A percentile compares a stretch with the other conserved stretches of the same genome.
Conservation (phyloP, 2,329 filamentous ascomycete species). For the Fusarium sp. region DNA sequence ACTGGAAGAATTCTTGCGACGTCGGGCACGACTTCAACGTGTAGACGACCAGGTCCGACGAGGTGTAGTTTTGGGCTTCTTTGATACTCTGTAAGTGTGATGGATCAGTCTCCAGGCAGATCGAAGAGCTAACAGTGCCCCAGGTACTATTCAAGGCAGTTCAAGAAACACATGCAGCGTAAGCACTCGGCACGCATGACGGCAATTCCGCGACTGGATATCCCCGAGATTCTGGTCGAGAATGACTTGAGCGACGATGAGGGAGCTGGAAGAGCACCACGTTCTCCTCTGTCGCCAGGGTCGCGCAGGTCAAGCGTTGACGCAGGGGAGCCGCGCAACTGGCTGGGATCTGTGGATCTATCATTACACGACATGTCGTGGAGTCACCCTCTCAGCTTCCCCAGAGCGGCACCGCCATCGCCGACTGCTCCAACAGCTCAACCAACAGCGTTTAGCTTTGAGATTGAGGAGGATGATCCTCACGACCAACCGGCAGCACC, state of each 20-base stretch:
- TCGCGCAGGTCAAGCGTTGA: slow-evolving; percentile 42
- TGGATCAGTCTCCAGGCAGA: no score
- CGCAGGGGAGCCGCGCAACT: slow-evolving; percentile 54
- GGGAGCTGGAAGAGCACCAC: slow-evolving; percentile 30
- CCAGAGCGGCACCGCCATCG: slow-evolving; percentile 59
- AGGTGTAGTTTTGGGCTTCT: slow-evolving; percentile 92
- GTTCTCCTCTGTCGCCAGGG: slow-evolving; percentile 35
- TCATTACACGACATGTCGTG: slow-evolving; percentile 48
- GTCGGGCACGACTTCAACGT: slow-evolving; percentile 88
- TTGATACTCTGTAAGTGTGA: slow-evolving; percentile 81
- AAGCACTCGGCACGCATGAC: slow-evolving; percentile 83
- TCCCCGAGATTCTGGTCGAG: slow-evolving; percentile 92
- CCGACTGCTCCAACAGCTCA: slow-evolving; percentile 56
- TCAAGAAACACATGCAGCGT: slow-evolving; percentile 78
- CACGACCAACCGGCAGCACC: slow-evolving; percentile 34
- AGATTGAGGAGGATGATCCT: slow-evolving; percentile 61
- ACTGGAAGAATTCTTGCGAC: slow-evolving; percentile 92
- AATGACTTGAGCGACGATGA: slow-evolving; percentile 70
- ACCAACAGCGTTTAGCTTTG: slow-evolving; percentile 70
- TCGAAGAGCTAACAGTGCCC: slow-evolving; percentile 11
- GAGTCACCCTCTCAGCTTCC: slow-evolving; percentile 66
- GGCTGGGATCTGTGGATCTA: slow-evolving; percentile 59
- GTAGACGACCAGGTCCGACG: slow-evolving; percentile 95
- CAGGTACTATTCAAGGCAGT: slow-evolving; percentile 84
- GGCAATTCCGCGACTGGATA: slow-evolving; percentile 79